Evolutionary conservation across 345 rosid genomes (phyloP).

Genomic region (Eucalyptus fibrosa): DNA sequence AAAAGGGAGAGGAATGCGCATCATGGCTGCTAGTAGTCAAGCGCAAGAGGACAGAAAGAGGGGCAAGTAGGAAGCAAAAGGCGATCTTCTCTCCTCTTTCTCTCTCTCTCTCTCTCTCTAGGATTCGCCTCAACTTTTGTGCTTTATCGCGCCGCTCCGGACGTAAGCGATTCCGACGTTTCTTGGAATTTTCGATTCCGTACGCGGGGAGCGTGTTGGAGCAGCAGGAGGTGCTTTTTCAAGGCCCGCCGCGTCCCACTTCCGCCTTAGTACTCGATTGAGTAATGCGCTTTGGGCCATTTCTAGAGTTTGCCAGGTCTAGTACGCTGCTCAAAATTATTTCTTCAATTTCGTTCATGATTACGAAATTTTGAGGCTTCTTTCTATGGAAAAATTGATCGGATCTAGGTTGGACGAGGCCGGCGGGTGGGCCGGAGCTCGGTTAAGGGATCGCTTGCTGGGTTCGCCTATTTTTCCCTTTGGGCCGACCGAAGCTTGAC

Average conservation of each 20-base stretch:
- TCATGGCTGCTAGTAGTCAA: background rate
- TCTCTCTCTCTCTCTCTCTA: background rate
- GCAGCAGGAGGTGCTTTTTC: background rate
- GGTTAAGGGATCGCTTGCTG: background rate
- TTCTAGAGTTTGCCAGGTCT: background rate
- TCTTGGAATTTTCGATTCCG: background rate
- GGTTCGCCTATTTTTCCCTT: background rate
- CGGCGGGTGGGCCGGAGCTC: fast-evolving
- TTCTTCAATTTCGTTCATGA: background rate
- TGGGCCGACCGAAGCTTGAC: background rate
- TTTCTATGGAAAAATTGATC: too few relatives aligned
- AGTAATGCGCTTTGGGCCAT: background rate
- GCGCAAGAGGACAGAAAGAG: background rate
- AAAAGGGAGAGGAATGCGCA: background rate
- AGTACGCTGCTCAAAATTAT: background rate
- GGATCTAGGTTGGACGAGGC: background rate
- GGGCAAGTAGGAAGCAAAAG: background rate
- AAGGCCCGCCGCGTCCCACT: background rate
- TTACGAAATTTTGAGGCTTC: background rate
- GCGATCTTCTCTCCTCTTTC: background rate
- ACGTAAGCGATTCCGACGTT: background rate
- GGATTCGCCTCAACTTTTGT: background rate
- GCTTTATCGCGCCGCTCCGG: background rate
- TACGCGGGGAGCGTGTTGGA: background rate
- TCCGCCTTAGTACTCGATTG: background rate